phyloP scores from a whole-genome alignment of 208 protist species.

The Herpetomonas samuelpessoai region DNA sequence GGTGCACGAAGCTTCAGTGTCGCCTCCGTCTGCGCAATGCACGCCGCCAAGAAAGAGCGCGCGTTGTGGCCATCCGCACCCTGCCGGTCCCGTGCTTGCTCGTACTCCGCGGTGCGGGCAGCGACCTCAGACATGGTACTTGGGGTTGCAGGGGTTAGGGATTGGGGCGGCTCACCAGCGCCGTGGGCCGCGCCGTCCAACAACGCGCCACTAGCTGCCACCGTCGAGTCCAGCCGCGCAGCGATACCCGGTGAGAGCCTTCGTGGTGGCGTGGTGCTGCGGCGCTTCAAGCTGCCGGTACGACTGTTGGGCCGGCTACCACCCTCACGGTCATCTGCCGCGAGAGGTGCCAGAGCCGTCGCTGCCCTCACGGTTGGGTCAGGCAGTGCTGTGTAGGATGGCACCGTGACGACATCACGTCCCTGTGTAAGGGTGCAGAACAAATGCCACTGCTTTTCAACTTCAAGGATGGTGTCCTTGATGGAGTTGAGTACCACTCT shows the following conservation, averaged over 20 bases:
- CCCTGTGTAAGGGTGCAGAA: constrained; percentile 26
- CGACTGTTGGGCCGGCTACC: neutral
- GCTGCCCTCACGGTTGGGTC: too few species aligned
- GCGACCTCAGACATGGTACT: constrained; percentile 32
- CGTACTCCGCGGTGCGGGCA: constrained; percentile 27
- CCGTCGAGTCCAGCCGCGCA: neutral
- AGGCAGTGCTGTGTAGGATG: constrained; percentile 29
- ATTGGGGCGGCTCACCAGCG: neutral
- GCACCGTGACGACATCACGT: constrained; percentile 26
- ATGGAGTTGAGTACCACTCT: constrained; percentile 23
- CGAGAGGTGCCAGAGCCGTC: too few species aligned
- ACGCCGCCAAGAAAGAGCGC: constrained; percentile 1
- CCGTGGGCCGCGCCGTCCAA: neutral
- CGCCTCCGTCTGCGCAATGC: neutral
- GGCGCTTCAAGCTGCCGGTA: constrained; percentile 6
- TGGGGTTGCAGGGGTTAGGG: constrained; percentile 10
- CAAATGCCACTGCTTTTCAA: constrained; percentile 22
- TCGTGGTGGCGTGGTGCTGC: neutral
- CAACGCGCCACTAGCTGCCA: neutral
- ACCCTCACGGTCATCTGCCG: constrained; percentile 1
- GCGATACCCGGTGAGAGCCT: neutral
- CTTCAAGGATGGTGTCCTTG: constrained; percentile 14
- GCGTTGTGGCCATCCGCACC: too few species aligned
- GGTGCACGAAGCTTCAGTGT: neutral
- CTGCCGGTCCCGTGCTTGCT: too few species aligned